Evolutionary conservation across 495 filamentous ascomycete genomes (phyloP).

Genomic region (Cudoniella acicularis): DNA sequence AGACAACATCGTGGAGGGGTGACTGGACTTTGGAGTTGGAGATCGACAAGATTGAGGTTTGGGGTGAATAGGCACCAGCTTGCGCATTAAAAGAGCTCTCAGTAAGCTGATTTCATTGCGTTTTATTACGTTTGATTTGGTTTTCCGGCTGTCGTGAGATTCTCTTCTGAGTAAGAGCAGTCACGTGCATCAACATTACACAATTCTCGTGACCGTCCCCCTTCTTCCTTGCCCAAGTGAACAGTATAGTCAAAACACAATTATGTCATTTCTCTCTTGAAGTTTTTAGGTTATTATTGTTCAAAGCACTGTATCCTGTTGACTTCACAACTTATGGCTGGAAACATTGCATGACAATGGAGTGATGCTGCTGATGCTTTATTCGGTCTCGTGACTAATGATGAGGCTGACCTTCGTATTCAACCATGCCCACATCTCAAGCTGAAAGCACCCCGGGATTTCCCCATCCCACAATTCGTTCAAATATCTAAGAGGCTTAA

Average conservation of each 20-base stretch:
- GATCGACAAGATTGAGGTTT: background rate
- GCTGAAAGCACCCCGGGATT: background rate
- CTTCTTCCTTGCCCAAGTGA: too few relatives aligned
- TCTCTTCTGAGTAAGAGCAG: too few relatives aligned
- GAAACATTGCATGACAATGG: constrained; percentile 6
- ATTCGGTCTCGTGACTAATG: background rate
- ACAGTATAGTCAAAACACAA: too few relatives aligned
- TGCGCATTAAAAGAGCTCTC: too few relatives aligned
- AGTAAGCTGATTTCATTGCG: background rate
- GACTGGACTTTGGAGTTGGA: background rate
- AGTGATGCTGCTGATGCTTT: too few relatives aligned
- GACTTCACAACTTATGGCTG: constrained; percentile 9
- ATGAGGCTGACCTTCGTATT: background rate
- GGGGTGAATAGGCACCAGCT: background rate
- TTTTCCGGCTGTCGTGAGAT: too few relatives aligned
- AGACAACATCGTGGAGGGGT: background rate
- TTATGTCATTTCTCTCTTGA: background rate
- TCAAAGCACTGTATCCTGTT: background rate
- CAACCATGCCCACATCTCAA: background rate
- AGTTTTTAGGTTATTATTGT: background rate
- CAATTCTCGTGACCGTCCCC: too few relatives aligned
- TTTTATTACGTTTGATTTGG: too few relatives aligned
- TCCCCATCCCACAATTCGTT: background rate
- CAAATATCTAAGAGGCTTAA: background rate
- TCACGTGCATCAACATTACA: too few relatives aligned